phyloP scores from a whole-genome alignment of 1,139 yeast genomes.

The Tardiomyces blankii region DNA sequence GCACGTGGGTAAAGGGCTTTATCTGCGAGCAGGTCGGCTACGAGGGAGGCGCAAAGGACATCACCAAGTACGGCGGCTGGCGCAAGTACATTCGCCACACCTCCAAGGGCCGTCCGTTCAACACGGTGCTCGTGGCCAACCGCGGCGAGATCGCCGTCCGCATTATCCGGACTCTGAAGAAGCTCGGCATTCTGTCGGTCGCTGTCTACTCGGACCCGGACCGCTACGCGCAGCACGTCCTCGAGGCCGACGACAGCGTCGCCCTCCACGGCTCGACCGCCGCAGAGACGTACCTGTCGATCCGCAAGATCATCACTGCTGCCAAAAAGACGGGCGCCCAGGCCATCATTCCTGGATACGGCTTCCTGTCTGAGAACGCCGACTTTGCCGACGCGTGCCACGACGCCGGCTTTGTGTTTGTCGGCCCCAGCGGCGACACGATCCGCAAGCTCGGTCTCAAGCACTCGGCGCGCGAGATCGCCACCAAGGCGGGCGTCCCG shows the following conservation, averaged over 20 bases:
- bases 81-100: conserved; percentile 42
- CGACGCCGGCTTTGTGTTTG: conserved; percentile 74
- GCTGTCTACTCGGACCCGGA: conserved; percentile 91
- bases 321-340: conserved; percentile 77
- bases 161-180: conserved; percentile 77
- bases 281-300: conserved; percentile 78
- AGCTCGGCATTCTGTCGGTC: conserved; percentile 63
- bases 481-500: conserved; percentile 80
- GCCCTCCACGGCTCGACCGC: conserved; percentile 75
- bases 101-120: conserved; percentile 47
- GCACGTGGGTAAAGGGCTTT: conserved; percentile 82
- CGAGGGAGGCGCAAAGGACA: conserved; percentile 49
- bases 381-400: conserved; percentile 86
- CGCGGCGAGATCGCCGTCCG: conserved; percentile 98
- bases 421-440: conserved; percentile 92
- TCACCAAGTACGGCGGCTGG: conserved; percentile 85
- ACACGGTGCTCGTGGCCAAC: conserved; percentile 83
- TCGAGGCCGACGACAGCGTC: conserved; percentile 69
- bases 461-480: conserved; percentile 93
- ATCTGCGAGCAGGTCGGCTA: conserved; percentile 90
- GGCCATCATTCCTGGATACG: conserved; percentile 96
- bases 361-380: conserved; percentile 92
- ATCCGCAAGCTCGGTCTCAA: conserved; percentile 84
- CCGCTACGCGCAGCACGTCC: conserved; percentile 76
- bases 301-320: conserved; percentile 75